Base-by-base conservation (phyloP, 2,329 filamentous ascomycete genomes). In the Colletotrichum sp. region DNA sequence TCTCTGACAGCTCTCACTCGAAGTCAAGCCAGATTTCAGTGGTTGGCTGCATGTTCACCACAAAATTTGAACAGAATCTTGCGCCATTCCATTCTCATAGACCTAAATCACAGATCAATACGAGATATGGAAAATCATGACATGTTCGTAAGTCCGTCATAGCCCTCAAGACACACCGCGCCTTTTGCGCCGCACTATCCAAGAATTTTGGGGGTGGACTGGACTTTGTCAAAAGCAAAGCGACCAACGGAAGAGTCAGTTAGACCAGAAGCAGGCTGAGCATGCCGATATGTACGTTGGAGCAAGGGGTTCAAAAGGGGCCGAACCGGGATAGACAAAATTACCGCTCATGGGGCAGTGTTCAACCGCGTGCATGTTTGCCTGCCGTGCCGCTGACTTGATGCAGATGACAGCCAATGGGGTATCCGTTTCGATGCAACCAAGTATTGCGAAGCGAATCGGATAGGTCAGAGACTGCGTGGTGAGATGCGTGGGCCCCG, bases 381-480 rank as follows among this genome's bases (percentile, higher is more conserved):
- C 43, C 15, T 58, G 24, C 55, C 1, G 55, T 58, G 55, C 24
- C 55, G 24, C 55, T 58, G 55, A 0, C 55, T 16, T 58, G 8
- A 58, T 58, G 55, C 55, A 58, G 55, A 30, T 1, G 26, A 6
- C 55, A 58, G 1, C 26, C 16, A 58, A 16, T 58, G 55, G 24
- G 55, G 24, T 2, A 58, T 1, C 0, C 0, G 55, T 28, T 58
- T 28, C 55, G 55, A 58, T 58, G 24, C 55, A 1, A 10, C 8
- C 1, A 24, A 28, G 7, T 1, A 28, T 1, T 0, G 6, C 21
- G 24, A 58, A 28, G 55, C 55, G 24, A 58, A 58, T 58, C 21
- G 10, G 15, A 28, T 28, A 18, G 1, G 55, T 0, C 0, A 0
- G 55, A 28, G 1, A 58, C 24, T 21, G 2, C 15, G 26, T 0